Evolutionary conservation across 148 eudicot genomes (phyloP).

Genomic region (Vaccinium corymbosum): DNA sequence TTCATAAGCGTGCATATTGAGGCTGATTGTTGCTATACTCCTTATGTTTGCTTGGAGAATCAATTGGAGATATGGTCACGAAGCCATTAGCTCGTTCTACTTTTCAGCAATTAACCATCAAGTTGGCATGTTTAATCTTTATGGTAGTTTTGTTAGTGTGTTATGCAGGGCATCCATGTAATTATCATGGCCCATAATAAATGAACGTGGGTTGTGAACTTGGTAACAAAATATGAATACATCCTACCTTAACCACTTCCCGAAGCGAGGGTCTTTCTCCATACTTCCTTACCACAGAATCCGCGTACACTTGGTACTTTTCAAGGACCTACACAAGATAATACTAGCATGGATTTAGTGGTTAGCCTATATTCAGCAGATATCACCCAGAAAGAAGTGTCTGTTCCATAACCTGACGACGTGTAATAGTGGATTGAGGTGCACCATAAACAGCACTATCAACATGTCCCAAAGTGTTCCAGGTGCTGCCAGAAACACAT

Average conservation of each 20-base stretch:
- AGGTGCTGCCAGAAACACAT: constrained; percentile 51
- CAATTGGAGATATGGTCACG: not conserved
- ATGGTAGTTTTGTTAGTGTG: not conserved
- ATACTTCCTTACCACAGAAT: constrained; percentile 62
- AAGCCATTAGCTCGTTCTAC: not conserved
- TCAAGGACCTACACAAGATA: constrained; percentile 57
- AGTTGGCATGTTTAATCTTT: constrained; percentile 2
- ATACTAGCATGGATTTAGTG: not conserved
- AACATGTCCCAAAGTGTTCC: constrained; percentile 69
- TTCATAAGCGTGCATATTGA: not conserved
- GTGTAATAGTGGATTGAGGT: constrained; percentile 61
- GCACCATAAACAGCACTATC: constrained; percentile 80
- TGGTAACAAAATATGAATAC: not conserved
- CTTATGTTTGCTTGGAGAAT: not conserved
- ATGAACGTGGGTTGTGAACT: not conserved
- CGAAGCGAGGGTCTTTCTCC: constrained; percentile 76
- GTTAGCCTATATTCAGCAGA: not conserved
- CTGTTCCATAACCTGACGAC: constrained; percentile 61
- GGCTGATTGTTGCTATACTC: not conserved
- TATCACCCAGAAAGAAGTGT: not conserved
- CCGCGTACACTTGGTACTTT: constrained; percentile 78
- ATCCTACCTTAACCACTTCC: constrained; percentile 68
- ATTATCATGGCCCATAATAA: not conserved
- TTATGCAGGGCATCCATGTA: not conserved
- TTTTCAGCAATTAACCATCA: not conserved